These are phyloP conservation scores for Metschnikowia gelsemii DNA, from an alignment of 805 yeast genomes.

Conservation along the genomic window DNA sequence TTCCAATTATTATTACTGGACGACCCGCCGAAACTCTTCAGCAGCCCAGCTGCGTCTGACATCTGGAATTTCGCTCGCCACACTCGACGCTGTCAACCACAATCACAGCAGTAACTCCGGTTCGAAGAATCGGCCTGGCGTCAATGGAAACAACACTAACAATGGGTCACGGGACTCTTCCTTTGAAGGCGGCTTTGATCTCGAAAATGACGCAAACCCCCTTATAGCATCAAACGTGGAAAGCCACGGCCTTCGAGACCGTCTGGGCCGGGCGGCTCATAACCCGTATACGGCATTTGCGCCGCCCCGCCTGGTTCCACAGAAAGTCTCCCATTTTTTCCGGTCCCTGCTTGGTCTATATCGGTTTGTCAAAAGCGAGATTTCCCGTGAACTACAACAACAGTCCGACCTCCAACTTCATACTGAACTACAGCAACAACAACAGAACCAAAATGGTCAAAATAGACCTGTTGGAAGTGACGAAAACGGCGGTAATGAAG, in stretches of 20 bases:
- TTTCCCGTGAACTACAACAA: constrained; percentile 8
- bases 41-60: constrained; percentile 13
- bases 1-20: constrained; percentile 30
- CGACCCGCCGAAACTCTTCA: constrained; percentile 29
- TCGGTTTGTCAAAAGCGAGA: constrained; percentile 4
- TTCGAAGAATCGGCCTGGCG: too few species aligned
- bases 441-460: background rate
- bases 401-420: constrained; percentile 8
- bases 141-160: background rate
- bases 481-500: background rate
- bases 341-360: constrained; percentile 10
- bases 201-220: constrained; percentile 2
- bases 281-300: background rate
- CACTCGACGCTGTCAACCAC: constrained; percentile 15
- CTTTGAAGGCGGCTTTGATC: too few species aligned
- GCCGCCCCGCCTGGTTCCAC: background rate
- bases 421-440: constrained; percentile 5
- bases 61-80: constrained; percentile 31
- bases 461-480: background rate
- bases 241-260: too few species aligned
- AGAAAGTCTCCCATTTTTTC: background rate
- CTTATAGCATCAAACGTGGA: too few species aligned
- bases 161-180: background rate
- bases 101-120: background rate
- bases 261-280: background rate